phyloP scores from a whole-genome alignment of 139 green algal species.

The Micractinium conductrix region DNA sequence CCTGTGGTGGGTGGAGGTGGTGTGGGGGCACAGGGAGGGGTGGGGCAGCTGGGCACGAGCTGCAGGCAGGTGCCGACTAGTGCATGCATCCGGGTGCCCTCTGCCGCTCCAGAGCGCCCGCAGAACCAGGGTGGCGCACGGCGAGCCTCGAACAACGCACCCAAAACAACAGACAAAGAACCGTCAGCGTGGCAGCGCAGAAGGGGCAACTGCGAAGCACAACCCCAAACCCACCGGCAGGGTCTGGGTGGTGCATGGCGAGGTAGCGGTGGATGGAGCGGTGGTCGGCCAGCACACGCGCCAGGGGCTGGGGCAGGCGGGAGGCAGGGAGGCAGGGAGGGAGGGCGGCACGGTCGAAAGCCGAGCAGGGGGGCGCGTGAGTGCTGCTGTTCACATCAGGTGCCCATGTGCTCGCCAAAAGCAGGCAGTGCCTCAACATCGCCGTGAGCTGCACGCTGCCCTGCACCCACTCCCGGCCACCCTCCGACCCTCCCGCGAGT shows the following conservation, averaged over 20 bases:
- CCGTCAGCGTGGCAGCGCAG: neutral
- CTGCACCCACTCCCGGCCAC: neutral
- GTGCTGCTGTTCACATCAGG: too few species aligned
- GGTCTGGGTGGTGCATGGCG: slow-evolving; percentile 67
- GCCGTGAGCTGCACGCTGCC: neutral
- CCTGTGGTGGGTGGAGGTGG: slow-evolving; percentile 38
- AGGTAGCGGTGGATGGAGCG: slow-evolving; percentile 87
- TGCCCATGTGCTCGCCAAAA: too few species aligned
- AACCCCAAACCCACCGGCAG: slow-evolving; percentile 53
- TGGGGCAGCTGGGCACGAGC: too few species aligned
- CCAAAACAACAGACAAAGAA: neutral
- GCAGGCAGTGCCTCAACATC: too few species aligned
- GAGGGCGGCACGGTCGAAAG: neutral
- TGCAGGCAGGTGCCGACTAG: too few species aligned
- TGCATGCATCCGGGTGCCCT: too few species aligned
- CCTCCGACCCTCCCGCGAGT: too few species aligned
- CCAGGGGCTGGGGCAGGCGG: slow-evolving; percentile 62
- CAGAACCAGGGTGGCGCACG: too few species aligned
- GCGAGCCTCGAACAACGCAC: too few species aligned
- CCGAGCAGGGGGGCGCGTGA: neutral
- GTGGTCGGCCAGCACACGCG: slow-evolving; percentile 83
- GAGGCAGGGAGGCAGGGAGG: too few species aligned
- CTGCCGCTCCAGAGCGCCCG: too few species aligned
- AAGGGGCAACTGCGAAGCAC: too few species aligned
- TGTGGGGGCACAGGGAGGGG: neutral